Percentiles rank a stretch among this genome's conserved stretches.
phyloP scores from a whole-genome alignment of 2,329 filamentous ascomycete species.

The Scortechinia acanthostroma region DNA sequence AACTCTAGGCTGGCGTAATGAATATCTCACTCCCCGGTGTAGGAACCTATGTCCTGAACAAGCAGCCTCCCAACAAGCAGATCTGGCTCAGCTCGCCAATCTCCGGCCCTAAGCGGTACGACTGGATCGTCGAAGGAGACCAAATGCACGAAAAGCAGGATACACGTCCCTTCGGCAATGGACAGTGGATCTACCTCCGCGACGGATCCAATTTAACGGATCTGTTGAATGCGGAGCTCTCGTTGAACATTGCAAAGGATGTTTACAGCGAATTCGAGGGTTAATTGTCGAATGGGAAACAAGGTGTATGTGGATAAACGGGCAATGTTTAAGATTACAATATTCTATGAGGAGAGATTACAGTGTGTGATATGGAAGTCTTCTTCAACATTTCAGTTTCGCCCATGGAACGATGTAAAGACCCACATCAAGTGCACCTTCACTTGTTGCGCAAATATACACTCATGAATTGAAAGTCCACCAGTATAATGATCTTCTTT shows the following conservation, averaged over 20 bases:
- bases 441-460: too few species aligned
- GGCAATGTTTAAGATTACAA: background rate
- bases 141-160: slow-evolving; percentile 74
- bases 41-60: slow-evolving; percentile 92
- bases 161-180: slow-evolving; percentile 29
- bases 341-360: background rate
- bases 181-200: background rate
- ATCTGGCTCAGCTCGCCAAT: slow-evolving; percentile 93
- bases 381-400: background rate
- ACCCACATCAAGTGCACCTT: too few species aligned
- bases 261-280: background rate
- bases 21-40: slow-evolving; percentile 62
- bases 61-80: slow-evolving; percentile 93
- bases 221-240: background rate
- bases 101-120: slow-evolving; percentile 87
- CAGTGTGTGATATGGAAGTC: background rate
- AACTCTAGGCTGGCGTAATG: slow-evolving; percentile 71
- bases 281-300: background rate
- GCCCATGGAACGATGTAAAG: background rate
- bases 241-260: background rate
- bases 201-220: background rate
- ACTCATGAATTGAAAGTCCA: too few species aligned
- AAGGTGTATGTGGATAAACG: background rate
- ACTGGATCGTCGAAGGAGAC: slow-evolving; percentile 74
- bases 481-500: too few species aligned